A percentile compares a stretch with the other conserved stretches of the same genome.
These are phyloP conservation scores for Cladosporium sp. DNA, from an alignment of 2,329 filamentous ascomycete genomes.

Conservation along the genomic window DNA sequence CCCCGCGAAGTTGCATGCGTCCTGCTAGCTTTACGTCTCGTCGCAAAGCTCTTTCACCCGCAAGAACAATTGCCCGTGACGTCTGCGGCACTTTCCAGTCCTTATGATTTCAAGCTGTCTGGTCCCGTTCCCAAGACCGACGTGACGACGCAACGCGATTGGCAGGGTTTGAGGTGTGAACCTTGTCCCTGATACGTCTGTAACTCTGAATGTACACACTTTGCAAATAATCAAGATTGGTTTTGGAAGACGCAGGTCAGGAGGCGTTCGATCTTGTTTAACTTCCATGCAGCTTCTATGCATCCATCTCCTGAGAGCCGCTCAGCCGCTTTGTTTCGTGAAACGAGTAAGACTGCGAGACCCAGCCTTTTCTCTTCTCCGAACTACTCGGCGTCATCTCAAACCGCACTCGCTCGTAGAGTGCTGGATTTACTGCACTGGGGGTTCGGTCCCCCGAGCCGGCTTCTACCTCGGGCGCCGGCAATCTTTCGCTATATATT, in stretches of 20 bases:
- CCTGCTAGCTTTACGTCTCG: not conserved
- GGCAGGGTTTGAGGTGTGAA: not conserved
- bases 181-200: no score
- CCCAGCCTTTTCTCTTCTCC: not conserved
- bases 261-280: not conserved
- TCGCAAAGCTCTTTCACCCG: not conserved
- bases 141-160: not conserved
- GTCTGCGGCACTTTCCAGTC: not conserved
- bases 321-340: not conserved
- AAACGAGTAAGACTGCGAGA: not conserved
- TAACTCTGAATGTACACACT: no score
- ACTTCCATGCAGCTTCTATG: not conserved
- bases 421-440: no score
- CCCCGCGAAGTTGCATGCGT: not conserved
- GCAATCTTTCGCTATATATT: not conserved
- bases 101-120: not conserved
- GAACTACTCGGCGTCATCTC: not conserved
- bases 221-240: not conserved
- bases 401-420: not conserved
- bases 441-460: no score
- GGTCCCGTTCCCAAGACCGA: not conserved
- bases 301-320: not conserved
- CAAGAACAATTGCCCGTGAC: not conserved
- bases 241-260: not conserved
- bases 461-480: not conserved